A percentile compares a stretch with the other conserved stretches of the same genome.
These are phyloP conservation scores for Gynostemma pentaphyllum DNA, from an alignment of 306 rosid genomes.

Conservation along the genomic window DNA sequence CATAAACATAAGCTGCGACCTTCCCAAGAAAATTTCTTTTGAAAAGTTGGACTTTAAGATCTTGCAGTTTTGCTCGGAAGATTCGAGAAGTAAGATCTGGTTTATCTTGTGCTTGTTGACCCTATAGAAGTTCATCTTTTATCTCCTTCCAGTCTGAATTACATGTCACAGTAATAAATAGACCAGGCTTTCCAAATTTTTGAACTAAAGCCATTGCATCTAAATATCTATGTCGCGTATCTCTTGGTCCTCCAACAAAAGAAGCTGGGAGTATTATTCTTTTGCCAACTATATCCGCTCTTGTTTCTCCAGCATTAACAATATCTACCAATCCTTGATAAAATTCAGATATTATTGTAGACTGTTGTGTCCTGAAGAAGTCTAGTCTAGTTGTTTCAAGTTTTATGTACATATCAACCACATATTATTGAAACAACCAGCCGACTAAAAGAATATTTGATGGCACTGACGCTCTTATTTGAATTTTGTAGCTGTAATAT, in stretches of 20 bases:
- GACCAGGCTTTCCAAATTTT: background rate
- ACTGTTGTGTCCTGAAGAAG: background rate
- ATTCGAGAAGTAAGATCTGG: background rate
- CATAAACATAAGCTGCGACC: background rate
- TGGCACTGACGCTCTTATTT: background rate
- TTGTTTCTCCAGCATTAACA: background rate
- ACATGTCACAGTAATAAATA: no score
- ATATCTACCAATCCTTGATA: background rate
- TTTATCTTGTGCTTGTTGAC: background rate
- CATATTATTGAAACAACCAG: background rate
- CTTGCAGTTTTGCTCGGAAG: background rate
- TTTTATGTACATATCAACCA: slow-evolving; percentile 3
- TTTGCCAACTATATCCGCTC: background rate
- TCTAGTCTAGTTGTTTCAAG: background rate
- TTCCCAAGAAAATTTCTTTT: background rate
- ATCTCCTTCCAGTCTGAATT: background rate
- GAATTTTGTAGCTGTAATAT: background rate
- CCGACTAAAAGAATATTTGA: background rate
- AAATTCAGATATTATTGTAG: background rate
- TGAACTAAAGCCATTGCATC: background rate
- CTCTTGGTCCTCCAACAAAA: background rate
- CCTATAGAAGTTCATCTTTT: background rate
- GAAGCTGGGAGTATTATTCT: background rate
- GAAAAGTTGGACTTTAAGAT: background rate
- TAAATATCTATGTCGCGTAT: no score